Evolutionary conservation across 495 filamentous ascomycete genomes (phyloP).

Genomic region (Aspergillus taichungensis): DNA sequence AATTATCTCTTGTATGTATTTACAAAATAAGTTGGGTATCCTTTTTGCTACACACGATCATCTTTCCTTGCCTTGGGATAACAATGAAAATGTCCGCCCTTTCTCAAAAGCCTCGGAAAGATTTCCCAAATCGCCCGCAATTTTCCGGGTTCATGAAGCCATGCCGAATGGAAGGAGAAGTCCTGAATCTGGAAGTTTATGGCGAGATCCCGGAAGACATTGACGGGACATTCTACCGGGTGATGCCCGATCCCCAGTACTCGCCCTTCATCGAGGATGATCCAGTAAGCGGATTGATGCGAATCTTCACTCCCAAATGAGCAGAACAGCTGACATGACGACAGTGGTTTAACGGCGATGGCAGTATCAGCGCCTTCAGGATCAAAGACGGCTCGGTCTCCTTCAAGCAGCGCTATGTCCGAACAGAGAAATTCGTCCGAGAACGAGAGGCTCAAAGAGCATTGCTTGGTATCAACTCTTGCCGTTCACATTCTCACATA

Average conservation of each 20-base stretch:
- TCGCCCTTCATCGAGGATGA: slow-evolving; percentile 4
- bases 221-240: slow-evolving; percentile 18
- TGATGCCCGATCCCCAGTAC: slow-evolving; percentile 13
- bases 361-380: not conserved
- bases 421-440: not conserved
- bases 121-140: too few relatives aligned
- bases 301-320: too few relatives aligned
- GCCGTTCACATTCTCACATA: too few relatives aligned
- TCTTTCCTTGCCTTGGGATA: too few relatives aligned
- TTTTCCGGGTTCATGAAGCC: too few relatives aligned
- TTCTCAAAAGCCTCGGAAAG: too few relatives aligned
- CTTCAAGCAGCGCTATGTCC: slow-evolving; percentile 1
- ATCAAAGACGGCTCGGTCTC: slow-evolving; percentile 2
- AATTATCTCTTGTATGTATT: too few relatives aligned
- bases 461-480: not conserved
- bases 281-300: not conserved
- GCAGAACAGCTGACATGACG: too few relatives aligned
- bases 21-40: too few relatives aligned
- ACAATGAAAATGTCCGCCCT: too few relatives aligned
- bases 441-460: slow-evolving; percentile 1
- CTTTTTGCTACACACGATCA: too few relatives aligned
- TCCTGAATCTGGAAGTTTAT: not conserved
- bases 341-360: not conserved
- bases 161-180: not conserved
- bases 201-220: slow-evolving; percentile 17